Evolutionary conservation across 352 stramenopile genomes (phyloP), one percentile per base, ranked within the genome.

Genomic region (Phytophthora vignae): DNA sequence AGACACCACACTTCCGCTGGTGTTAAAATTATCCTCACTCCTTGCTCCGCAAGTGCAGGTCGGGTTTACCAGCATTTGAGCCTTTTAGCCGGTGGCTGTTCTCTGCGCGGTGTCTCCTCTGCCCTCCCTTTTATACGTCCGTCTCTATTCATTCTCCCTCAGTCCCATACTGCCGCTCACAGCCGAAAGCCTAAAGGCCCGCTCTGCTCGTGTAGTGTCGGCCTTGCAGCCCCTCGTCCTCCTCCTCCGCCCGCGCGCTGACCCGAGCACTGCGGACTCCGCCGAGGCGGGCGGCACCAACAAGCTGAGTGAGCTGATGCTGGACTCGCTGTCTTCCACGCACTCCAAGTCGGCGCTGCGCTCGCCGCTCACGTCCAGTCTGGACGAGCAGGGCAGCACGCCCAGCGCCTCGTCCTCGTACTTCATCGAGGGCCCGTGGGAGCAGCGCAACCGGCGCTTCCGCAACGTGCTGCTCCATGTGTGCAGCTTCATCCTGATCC

Each of bases 381-480:
- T 74, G 40, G 80, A 82, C 52, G 77, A 83, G 22, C 42, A 75
- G 50, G 76, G 57, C 50, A 78, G 74, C 48, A 90, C 83, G 25
- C 71, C 79, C 25, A 87, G 77, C 60, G 77, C 64, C 19, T 90
- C 77, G 55, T 88, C 81, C n/a, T 90, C 76, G 15, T 92, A 92
- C 76, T 90, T 87, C 64, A 89, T 93, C 42, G 85, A 92, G 29
- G 87, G 87, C 0, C 87, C 87, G 3, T 94, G 87, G 87, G 87
- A 94, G 56, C 84, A 93, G 61, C 88, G 88, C 60, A 87, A 91
- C 55, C 74, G 76, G 5, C 83, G 91, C 46, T 95, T 92, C 71
- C 86, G 93, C 67, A 95, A 92, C 68, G 87, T 96, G 2, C 64
- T 96, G 57, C 78, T 95, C 2, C 85, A 94, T 57, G 90, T 96